Percentiles rank a stretch among this genome's conserved stretches.
phyloP scores from a whole-genome alignment of 1,284 basidiomycete species.

The Pseudozyma sp. region DNA sequence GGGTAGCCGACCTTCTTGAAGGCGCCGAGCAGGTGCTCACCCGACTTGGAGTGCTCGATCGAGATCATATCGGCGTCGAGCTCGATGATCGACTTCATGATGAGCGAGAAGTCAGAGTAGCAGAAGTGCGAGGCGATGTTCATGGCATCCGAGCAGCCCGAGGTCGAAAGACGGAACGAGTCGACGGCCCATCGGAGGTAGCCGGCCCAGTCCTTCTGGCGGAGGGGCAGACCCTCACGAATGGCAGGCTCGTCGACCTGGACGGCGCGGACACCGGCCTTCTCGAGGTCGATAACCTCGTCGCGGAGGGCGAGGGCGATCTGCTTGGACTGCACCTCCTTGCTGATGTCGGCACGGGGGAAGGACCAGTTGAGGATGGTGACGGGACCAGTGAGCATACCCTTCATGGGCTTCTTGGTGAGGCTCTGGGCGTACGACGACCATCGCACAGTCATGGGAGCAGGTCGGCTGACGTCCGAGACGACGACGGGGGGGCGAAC shows the following conservation, averaged over 20 bases:
- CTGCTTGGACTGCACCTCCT: slow-evolving; percentile 98
- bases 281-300: slow-evolving; percentile 97
- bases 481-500: slow-evolving; percentile 99
- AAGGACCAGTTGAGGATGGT: slow-evolving; percentile 99
- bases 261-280: slow-evolving; percentile 95
- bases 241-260: slow-evolving; percentile 99
- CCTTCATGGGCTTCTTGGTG: slow-evolving; percentile 96
- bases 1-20: slow-evolving; percentile 97
- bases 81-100: slow-evolving; percentile 96
- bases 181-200: slow-evolving; percentile 69
- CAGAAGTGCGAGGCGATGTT: slow-evolving; percentile 69
- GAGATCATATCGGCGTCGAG: slow-evolving; percentile 99
- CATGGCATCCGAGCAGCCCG: slow-evolving; percentile 64
- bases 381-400: slow-evolving; percentile 85
- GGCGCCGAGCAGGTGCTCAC: slow-evolving; percentile 85
- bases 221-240: slow-evolving; percentile 81
- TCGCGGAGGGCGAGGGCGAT: slow-evolving; percentile 97
- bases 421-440: slow-evolving; percentile 95
- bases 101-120: slow-evolving; percentile 83
- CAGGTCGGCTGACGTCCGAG: slow-evolving; percentile 93
- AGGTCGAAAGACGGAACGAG: slow-evolving; percentile 67
- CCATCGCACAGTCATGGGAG: slow-evolving; percentile 97
- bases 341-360: slow-evolving; percentile 97
- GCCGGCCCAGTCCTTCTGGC: slow-evolving; percentile 64
- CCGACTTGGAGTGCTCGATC: slow-evolving; percentile 80